Conservation (phyloP, 225 moss, liverwort and hornwort genomes). For the Sphagnum tenellum region DNA sequence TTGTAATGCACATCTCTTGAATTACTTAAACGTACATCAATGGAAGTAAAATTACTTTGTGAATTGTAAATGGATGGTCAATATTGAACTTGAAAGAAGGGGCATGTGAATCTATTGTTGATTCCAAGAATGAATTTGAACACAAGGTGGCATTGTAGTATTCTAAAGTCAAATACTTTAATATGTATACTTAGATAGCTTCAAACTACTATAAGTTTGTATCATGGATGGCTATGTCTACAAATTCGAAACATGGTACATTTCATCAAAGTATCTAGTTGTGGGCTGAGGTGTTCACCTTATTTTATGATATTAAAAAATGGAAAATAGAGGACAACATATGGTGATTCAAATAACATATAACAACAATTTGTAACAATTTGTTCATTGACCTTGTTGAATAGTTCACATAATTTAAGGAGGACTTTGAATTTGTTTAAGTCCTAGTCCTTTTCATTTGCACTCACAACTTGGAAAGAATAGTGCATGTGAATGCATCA, state of each 20-base stretch:
- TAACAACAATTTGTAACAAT: constrained; percentile 36
- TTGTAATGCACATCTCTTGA: no score
- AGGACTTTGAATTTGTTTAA: constrained; percentile 95
- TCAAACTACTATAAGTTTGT: background rate
- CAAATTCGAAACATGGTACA: no score
- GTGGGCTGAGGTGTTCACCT: background rate
- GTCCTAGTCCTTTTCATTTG: constrained; percentile 25
- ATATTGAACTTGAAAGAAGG: no score
- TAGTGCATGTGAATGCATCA: no score
- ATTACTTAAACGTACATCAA: no score
- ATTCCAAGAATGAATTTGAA: constrained; percentile 76
- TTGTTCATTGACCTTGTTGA: constrained; percentile 43
- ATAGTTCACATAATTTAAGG: constrained; percentile 73
- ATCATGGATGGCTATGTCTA: background rate
- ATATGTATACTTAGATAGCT: no score
- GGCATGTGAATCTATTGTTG: constrained; percentile 80
- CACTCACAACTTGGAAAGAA: background rate
- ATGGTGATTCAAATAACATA: constrained; percentile 64
- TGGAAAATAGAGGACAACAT: constrained; percentile 94
- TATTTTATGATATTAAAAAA: constrained; percentile 41
- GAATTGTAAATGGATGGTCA: no score
- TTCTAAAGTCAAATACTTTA: constrained; percentile 88
- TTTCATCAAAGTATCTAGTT: no score
- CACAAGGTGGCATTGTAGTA: constrained; percentile 94
- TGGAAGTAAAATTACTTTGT: no score